These are phyloP conservation scores for Pythium myriotylum DNA, from an alignment of 352 stramenopile species.

Conservation along the genomic window DNA sequence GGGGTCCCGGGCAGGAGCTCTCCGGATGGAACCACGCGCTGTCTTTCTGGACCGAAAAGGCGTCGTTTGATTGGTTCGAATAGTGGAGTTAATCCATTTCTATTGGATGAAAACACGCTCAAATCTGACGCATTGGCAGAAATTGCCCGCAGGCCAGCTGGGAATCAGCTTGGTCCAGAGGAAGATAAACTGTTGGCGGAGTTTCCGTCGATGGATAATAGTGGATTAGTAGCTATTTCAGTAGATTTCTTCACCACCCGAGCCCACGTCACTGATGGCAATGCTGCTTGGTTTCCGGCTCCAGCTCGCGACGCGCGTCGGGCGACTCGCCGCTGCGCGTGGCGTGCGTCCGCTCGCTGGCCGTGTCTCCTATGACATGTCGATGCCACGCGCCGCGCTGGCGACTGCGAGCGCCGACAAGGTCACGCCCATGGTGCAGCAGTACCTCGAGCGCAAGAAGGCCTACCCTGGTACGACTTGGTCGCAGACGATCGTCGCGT, in stretches of 20 bases:
- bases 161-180: neutral
- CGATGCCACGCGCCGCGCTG: neutral
- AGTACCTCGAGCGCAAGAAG: constrained; percentile 77
- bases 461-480: constrained; percentile 62
- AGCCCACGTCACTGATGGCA: too few relatives aligned
- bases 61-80: constrained; percentile 13
- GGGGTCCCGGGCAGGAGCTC: neutral
- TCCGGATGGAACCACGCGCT: neutral
- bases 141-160: neutral
- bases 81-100: neutral
- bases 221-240: neutral
- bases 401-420: constrained; percentile 12
- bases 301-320: neutral
- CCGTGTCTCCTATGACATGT: neutral
- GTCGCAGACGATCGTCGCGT: neutral
- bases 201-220: too few relatives aligned
- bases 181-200: too few relatives aligned
- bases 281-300: too few relatives aligned
- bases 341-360: neutral
- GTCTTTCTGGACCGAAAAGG: neutral
- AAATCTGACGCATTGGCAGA: neutral
- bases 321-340: neutral
- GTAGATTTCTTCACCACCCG: neutral
- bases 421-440: constrained; percentile 66
- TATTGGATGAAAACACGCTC: constrained; percentile 25